Percentiles rank a stretch among this genome's conserved stretches.
phyloP scores from a whole-genome alignment of 768 basidiomycete genomes.

The Pleurotus ostreatus region DNA sequence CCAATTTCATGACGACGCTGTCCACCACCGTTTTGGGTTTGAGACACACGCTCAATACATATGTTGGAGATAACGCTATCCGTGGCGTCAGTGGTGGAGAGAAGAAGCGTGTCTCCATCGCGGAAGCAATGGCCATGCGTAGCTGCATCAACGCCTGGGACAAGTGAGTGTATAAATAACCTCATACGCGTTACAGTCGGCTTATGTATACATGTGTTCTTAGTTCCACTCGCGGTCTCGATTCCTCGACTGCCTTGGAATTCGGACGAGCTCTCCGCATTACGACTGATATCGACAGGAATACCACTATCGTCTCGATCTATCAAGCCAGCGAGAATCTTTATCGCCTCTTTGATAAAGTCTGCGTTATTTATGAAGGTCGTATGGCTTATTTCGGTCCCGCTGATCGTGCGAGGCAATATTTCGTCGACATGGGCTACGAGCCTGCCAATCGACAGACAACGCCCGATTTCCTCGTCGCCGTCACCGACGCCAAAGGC shows the following conservation, averaged over 20 bases:
- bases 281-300: constrained; percentile 49
- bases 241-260: constrained; percentile 71
- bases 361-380: constrained; percentile 75
- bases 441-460: constrained; percentile 57
- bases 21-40: constrained; percentile 73
- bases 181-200: background rate
- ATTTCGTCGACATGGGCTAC: constrained; percentile 72
- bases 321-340: constrained; percentile 80
- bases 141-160: constrained; percentile 72
- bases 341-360: constrained; percentile 63
- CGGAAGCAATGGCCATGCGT: constrained; percentile 62
- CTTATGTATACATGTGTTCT: constrained; percentile 12
- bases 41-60: constrained; percentile 64
- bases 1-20: constrained; percentile 47
- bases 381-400: constrained; percentile 76
- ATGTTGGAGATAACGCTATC: constrained; percentile 74
- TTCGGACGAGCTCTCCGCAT: constrained; percentile 65
- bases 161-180: constrained; percentile 41
- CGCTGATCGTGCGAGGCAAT: constrained; percentile 57
- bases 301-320: constrained; percentile 71
- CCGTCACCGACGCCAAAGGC: constrained; percentile 55
- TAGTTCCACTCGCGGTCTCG: constrained; percentile 64
- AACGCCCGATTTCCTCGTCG: constrained; percentile 60
- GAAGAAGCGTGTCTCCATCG: constrained; percentile 79
- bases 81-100: constrained; percentile 76